A percentile compares a stretch with the other conserved stretches of the same genome.
Conservation (phyloP, 345 rosid genomes). For the Aegle marmelos region DNA sequence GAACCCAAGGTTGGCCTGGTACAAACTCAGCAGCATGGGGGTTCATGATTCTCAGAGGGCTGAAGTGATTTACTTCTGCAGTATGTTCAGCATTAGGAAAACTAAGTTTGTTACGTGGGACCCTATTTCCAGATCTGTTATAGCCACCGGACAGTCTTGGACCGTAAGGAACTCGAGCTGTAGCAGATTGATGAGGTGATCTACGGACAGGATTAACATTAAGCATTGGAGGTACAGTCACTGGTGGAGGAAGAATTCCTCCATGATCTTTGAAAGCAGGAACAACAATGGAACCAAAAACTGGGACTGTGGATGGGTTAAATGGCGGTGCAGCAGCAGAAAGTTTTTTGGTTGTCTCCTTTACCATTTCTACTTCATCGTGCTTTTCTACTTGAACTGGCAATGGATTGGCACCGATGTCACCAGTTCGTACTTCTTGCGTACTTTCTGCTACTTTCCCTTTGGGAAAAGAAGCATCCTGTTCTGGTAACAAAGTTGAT, state of each 20-base stretch:
- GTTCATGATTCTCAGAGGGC: constrained; percentile 81
- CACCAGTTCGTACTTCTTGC: constrained; percentile 35
- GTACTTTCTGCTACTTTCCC: constrained; percentile 31
- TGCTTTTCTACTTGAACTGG: constrained; percentile 56
- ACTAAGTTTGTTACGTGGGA: constrained; percentile 60
- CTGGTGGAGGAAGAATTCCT: constrained; percentile 93
- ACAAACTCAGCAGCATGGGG: constrained; percentile 98
- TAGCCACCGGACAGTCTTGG: constrained; percentile 90
- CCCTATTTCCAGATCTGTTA: constrained; percentile 75
- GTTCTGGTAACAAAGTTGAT: constrained; percentile 24
- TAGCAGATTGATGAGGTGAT: constrained; percentile 91
- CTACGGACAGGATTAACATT: constrained; percentile 67
- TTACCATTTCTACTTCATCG: constrained; percentile 58
- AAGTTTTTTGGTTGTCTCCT: constrained; percentile 79
- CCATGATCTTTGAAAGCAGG: constrained; percentile 79
- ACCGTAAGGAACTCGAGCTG: constrained; percentile 95
- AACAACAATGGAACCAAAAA: constrained; percentile 70
- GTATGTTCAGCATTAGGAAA: constrained; percentile 53
- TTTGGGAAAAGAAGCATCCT: constrained; percentile 32
- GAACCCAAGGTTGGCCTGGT: constrained; percentile 88
- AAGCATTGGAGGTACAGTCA: constrained; percentile 79
- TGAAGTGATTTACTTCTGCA: constrained; percentile 54
- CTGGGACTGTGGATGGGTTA: constrained; percentile 74
- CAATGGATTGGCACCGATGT: constrained; percentile 28
- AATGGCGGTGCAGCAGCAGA: constrained; percentile 98